Conservation (phyloP, 2,329 filamentous ascomycete genomes). For the Byssochlamys sp. region DNA sequence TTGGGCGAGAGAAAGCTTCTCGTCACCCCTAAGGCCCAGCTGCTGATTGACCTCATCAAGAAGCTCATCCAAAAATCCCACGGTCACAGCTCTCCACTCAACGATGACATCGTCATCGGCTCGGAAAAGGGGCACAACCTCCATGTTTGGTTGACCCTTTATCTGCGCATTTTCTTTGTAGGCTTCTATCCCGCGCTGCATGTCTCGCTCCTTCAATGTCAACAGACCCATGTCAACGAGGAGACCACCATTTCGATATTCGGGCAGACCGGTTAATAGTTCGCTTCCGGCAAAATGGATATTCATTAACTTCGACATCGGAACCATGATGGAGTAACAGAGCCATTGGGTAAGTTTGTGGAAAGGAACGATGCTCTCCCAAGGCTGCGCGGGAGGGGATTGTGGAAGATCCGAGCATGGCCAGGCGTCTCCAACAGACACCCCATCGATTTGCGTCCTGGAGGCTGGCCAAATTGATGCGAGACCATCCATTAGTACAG, state of each 20-base stretch:
- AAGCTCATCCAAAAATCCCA: slow-evolving; percentile 64
- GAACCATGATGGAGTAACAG: slow-evolving; percentile 84
- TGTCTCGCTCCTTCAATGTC: slow-evolving; percentile 61
- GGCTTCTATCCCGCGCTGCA: slow-evolving; percentile 59
- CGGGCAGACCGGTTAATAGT: slow-evolving; percentile 75
- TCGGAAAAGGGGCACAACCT: slow-evolving; percentile 64
- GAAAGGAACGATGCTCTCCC: slow-evolving; percentile 79
- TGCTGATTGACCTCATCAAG: slow-evolving; percentile 58
- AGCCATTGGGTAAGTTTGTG: slow-evolving; percentile 87
- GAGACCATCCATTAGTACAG: slow-evolving; percentile 77
- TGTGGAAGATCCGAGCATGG: slow-evolving; percentile 72
- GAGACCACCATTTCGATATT: slow-evolving; percentile 49
- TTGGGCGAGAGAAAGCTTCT: slow-evolving; percentile 69
- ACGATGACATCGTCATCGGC: slow-evolving; percentile 69
- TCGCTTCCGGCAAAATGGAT: slow-evolving; percentile 74
- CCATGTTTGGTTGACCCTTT: slow-evolving; percentile 60
- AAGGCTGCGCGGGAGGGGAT: slow-evolving; percentile 54
- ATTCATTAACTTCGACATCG: slow-evolving; percentile 70
- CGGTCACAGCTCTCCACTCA: slow-evolving; percentile 67
- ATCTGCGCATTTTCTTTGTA: slow-evolving; percentile 62
- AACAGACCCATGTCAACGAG: slow-evolving; percentile 77
- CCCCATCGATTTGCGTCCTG: slow-evolving; percentile 75
- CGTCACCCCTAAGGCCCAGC: slow-evolving; percentile 58
- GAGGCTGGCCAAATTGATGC: slow-evolving; percentile 80
- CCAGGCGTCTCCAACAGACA: slow-evolving; percentile 89